Base-by-base conservation (phyloP, 2,329 filamentous ascomycete genomes). In the Sarocladium oryzae region DNA sequence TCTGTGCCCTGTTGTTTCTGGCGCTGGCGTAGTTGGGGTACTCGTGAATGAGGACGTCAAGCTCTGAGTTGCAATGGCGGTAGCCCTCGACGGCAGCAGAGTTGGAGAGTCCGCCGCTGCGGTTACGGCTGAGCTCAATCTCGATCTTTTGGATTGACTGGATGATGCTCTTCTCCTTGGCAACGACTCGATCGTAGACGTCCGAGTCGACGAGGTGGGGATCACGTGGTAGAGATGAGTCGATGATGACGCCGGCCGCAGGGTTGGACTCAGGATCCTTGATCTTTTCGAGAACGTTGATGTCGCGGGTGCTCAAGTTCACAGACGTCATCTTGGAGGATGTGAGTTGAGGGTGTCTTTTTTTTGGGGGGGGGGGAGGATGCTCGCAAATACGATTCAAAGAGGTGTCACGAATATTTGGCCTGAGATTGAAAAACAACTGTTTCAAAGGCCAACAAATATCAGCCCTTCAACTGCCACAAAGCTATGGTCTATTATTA, bases 1-100 rank as follows among this genome's bases (percentile, higher is more conserved):
- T 75, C 64, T 91, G 88, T 2, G 84, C 87, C 48, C 86, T 77
- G 66, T 92, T 91, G 63, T 89, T 86, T 53, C 81, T 78, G 5
- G 82, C 85, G 56, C 84, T 88, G 20, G 86, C 85, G 65, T 91
- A 91, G 28, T 70, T 66, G 2, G 86, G 84, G 50, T 81, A 63
- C 21, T 77, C 66, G 2, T 69, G 60, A 36, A 89, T 78, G 28
- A 89, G 71, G 2, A 66, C 61, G 26, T 75, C 73, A 4, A 91
- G 69, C 5, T 70, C 65, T 9, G 64, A 62, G 16, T 83, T 64
- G 50, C 73, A 74, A 32, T 66, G 55, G 23, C 65, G 69, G 58
- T 82, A 84, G 35, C 69, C 69, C 2, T 66, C 59, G 26, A 72
- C 58, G 3, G 73, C 67, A 15, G 55, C 51, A 4, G 74, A 65